Conservation (phyloP, 192 early-diverging fungal genomes). For the Coemansia sp. region DNA sequence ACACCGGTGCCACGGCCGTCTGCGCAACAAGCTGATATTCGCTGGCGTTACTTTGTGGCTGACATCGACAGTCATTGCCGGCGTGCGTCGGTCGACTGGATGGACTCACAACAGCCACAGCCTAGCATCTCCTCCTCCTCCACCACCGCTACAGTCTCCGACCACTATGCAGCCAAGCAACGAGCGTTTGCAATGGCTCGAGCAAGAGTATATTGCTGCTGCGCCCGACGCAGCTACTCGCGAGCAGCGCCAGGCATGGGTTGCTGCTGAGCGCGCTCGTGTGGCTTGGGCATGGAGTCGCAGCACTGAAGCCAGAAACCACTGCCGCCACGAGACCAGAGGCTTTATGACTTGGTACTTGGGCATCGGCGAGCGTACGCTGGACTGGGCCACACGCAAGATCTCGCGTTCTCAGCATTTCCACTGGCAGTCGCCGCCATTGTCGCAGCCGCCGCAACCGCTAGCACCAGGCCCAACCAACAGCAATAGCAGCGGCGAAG, state of each 20-base stretch:
- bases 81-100: slow-evolving; percentile 33
- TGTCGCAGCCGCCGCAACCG: neutral
- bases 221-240: slow-evolving; percentile 13
- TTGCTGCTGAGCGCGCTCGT: slow-evolving; percentile 1
- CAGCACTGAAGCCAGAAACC: neutral
- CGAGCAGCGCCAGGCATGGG: slow-evolving; percentile 13
- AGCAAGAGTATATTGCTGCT: slow-evolving; percentile 22
- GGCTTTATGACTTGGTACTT: slow-evolving; percentile 24
- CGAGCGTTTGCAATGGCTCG: slow-evolving; percentile 11
- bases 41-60: slow-evolving; percentile 42
- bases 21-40: slow-evolving; percentile 29
- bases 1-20: slow-evolving; percentile 12
- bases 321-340: neutral
- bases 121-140: neutral
- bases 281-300: neutral
- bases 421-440: slow-evolving; percentile 13
- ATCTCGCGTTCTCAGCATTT: slow-evolving; percentile 20
- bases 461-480: neutral
- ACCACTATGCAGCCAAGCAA: neutral
- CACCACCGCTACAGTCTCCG: no score
- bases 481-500: neutral
- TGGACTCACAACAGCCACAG: slow-evolving; percentile 29
- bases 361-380: slow-evolving; percentile 47
- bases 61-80: slow-evolving; percentile 36
- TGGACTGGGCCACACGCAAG: slow-evolving; percentile 40